Evolutionary conservation across 2,329 filamentous ascomycete genomes (phyloP).

Genomic region (Fusarium cicatricum): DNA sequence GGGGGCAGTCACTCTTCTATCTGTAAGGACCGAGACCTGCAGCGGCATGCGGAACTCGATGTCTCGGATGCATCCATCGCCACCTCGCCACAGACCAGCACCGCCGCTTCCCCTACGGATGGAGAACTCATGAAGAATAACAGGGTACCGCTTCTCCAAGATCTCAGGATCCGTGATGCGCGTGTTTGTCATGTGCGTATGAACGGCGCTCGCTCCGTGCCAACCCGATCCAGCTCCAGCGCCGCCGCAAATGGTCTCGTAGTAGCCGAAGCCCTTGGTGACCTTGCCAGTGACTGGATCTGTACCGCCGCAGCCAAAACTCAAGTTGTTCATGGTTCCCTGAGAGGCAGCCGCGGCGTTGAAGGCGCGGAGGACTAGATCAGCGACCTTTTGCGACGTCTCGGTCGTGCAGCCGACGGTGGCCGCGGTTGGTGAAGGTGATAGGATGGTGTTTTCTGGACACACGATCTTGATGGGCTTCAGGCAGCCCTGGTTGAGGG

Average conservation of each 20-base stretch:
- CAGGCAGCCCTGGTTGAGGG: conserved; percentile 60
- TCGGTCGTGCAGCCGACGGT: conserved; percentile 46
- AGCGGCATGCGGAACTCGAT: conserved; percentile 83
- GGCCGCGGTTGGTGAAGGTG: conserved; percentile 45
- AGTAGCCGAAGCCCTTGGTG: conserved; percentile 47
- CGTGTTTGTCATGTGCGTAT: conserved; percentile 51
- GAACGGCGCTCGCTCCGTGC: conserved; percentile 44
- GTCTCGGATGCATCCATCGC: conserved; percentile 79
- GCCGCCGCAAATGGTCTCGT: conserved; percentile 48
- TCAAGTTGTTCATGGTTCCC: conserved; percentile 83
- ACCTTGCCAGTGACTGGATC: conserved; percentile 38
- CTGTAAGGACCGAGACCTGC: conserved; percentile 80
- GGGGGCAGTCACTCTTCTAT: conserved; percentile 77
- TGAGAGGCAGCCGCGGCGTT: conserved; percentile 77
- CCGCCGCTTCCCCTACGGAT: conserved; percentile 58
- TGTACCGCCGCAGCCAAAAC: conserved; percentile 72
- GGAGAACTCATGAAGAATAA: conserved; percentile 44
- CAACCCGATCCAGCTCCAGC: conserved; percentile 43
- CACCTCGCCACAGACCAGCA: conserved; percentile 71
- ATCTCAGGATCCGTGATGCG: conserved; percentile 50
- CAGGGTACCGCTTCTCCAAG: conserved; percentile 47
- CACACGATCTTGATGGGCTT: conserved; percentile 41
- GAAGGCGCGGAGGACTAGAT: conserved; percentile 80
- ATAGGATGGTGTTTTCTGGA: conserved; percentile 45
- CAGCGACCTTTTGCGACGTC: conserved; percentile 53